Conservation (phyloP, 1,284 basidiomycete genomes). For the Lignosus rhinocerotis region DNA sequence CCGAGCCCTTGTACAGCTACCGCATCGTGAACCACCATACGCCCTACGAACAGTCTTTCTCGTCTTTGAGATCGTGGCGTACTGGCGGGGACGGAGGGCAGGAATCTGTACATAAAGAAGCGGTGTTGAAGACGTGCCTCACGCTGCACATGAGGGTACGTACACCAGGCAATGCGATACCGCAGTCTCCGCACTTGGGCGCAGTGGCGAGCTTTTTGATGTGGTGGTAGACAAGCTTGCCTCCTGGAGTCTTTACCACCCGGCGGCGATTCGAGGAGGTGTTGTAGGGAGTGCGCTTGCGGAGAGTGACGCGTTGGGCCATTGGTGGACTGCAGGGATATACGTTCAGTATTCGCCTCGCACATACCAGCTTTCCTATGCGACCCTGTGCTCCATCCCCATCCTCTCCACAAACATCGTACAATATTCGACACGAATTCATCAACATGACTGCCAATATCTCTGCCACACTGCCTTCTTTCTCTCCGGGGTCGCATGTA, state of each 20-base stretch:
- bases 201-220: constrained; percentile 83
- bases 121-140: neutral
- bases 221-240: constrained; percentile 90
- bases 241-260: constrained; percentile 96
- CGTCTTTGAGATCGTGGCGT: constrained; percentile 93
- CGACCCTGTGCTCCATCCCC: neutral
- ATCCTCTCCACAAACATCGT: neutral
- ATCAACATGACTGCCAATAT: neutral
- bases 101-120: constrained; percentile 64
- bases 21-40: constrained; percentile 95
- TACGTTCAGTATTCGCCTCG: constrained; percentile 13
- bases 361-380: neutral
- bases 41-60: constrained; percentile 93
- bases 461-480: neutral
- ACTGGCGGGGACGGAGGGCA: constrained; percentile 90
- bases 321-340: constrained; percentile 48
- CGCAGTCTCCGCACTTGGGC: constrained; percentile 98
- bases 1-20: constrained; percentile 90
- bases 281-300: constrained; percentile 99
- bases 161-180: constrained; percentile 88
- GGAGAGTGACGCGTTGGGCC: constrained; percentile 99
- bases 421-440: neutral
- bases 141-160: constrained; percentile 36
- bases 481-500: neutral
- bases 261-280: constrained; percentile 95